These are phyloP conservation scores for Sequoiadendron giganteum DNA, from an alignment of 75 land plant species.

Conservation along the genomic window DNA sequence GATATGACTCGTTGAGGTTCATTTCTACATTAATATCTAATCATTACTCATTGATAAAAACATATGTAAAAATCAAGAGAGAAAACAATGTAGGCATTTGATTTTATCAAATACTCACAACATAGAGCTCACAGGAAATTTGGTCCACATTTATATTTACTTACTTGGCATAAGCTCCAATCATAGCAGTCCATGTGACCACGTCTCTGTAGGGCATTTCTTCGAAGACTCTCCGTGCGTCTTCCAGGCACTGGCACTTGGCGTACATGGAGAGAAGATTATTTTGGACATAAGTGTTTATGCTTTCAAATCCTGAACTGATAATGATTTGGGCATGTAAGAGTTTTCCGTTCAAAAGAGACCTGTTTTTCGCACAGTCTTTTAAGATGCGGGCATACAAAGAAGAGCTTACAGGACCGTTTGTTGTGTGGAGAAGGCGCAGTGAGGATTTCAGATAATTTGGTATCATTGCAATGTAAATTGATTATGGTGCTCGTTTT, in stretches of 20 bases:
- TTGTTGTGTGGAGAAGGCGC: not conserved
- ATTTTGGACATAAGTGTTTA: not conserved
- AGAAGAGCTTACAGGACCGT: not conserved
- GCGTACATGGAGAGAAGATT: not conserved
- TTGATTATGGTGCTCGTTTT: not conserved
- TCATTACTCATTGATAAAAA: no score
- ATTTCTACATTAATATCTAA: no score
- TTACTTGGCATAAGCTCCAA: not conserved
- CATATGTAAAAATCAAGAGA: no score
- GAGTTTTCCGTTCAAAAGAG: not conserved
- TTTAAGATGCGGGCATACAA: not conserved
- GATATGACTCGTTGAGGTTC: no score
- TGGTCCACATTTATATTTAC: not conserved
- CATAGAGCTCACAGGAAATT: no score
- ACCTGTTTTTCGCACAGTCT: not conserved
- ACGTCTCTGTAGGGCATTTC: not conserved
- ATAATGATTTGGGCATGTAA: conserved; percentile 1
- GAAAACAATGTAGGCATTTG: no score
- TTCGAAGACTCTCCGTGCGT: not conserved
- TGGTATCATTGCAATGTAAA: not conserved
- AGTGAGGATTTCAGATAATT: not conserved
- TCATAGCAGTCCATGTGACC: conserved; percentile 1
- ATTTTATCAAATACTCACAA: no score
- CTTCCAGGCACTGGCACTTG: not conserved
- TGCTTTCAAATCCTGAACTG: not conserved